These are phyloP conservation scores for Rosa chinensis DNA, from an alignment of 306 rosid species.

Conservation along the genomic window DNA sequence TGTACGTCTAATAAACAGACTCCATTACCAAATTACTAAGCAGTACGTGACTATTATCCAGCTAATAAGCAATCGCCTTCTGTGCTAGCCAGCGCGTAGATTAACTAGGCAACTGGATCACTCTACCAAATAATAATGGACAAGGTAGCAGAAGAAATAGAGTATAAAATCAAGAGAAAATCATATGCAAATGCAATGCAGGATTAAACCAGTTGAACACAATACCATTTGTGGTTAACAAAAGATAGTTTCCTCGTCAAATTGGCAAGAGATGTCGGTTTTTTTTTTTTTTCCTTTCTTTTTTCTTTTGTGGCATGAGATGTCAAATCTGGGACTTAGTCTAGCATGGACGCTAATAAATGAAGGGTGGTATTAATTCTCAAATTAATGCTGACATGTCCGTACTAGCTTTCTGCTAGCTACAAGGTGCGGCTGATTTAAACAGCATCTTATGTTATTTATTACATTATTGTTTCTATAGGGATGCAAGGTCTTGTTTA, in stretches of 20 bases:
- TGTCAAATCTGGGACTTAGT: background rate
- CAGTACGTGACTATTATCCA: background rate
- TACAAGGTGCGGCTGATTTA: conserved; percentile 24
- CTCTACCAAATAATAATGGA: background rate
- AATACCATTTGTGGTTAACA: background rate
- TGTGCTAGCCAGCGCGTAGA: background rate
- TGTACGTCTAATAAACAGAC: background rate
- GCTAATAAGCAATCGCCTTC: background rate
- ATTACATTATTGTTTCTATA: background rate
- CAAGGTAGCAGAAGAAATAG: background rate
- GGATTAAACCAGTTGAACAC: background rate
- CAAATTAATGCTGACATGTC: conserved; percentile 22
- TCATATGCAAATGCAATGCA: background rate
- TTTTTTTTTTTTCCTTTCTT: background rate
- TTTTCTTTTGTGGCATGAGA: background rate
- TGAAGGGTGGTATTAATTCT: background rate
- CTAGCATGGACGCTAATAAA: background rate
- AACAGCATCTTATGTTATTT: conserved; percentile 41
- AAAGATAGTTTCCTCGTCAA: background rate
- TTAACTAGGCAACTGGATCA: background rate
- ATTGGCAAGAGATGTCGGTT: background rate
- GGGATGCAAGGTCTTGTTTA: background rate
- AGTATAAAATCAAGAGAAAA: background rate
- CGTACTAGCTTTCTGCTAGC: conserved; percentile 1
- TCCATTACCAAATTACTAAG: background rate